Base-by-base conservation (phyloP, 2,329 filamentous ascomycete genomes). In the Sporothrix variecibatus region DNA sequence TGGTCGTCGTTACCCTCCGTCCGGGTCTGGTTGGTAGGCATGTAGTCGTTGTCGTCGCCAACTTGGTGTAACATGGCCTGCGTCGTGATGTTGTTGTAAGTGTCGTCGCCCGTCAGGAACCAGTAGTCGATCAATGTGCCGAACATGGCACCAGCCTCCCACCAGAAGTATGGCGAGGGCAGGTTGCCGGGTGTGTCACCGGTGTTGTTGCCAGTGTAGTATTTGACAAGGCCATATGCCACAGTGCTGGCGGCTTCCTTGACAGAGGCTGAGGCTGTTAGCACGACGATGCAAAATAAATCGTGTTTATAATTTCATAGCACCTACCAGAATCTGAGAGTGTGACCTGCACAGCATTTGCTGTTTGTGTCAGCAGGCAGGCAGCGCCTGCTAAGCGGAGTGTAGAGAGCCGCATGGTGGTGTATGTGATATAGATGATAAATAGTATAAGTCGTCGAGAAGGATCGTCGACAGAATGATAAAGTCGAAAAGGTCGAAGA, bases 71-170 rank as follows among this genome's bases (percentile, higher is more conserved):
- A 78, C 78, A 93, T 79, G 1, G 87, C 91, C 78, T 91, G 85
- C 23, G 82, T 85, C 1, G 87, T 87, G 49, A 89, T 84, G 11
- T 85, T 82, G 79, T 91, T 91, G 82, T 93, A 93, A 3, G 87
- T 86, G 0, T 83, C 80, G 81, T 94, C 91, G 20, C 89, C 91
- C 0, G 91, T 93, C 73, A 90, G 86, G 77, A 88, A 87, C 90
- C 90, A 93, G 82, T 94, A 94, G 80, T 94, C 91, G 72, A 94
- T 82, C 76, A 94, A 80, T 1, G 90, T 88, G 72, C 91, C 90
- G 78, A 94, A 93, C 86, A 94, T 87, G 72, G 90, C 89, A 26
- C 91, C 90, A 0, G 90, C 89, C 81, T 93, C 91, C 92, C 92
- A 94, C 92, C 92, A 94, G 80, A 91, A 93, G 78, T 91, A 92